These are phyloP conservation scores for Tylopilus balloui DNA, from an alignment of 768 basidiomycete species.

Conservation along the genomic window DNA sequence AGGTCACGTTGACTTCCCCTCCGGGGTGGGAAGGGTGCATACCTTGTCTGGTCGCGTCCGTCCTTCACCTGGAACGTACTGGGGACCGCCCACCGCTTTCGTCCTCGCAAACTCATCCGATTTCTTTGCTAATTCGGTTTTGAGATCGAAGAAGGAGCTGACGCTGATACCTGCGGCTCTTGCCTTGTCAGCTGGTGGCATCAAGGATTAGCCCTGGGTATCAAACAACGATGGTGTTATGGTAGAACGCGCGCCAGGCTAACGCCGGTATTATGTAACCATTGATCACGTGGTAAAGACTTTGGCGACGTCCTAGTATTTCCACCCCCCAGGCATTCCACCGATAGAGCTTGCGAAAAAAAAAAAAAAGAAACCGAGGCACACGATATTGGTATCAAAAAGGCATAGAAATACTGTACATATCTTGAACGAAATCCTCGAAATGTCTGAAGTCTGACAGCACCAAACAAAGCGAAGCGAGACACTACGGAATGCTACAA, in stretches of 20 bases:
- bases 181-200: constrained; percentile 51
- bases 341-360: no score
- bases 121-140: constrained; percentile 48
- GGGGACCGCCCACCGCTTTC: constrained; percentile 52
- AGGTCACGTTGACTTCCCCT: background rate
- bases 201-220: constrained; percentile 14
- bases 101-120: constrained; percentile 60
- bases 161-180: constrained; percentile 68
- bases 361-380: background rate
- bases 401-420: background rate
- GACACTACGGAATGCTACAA: constrained; percentile 75
- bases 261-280: background rate
- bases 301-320: no score
- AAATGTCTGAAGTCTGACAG: no score
- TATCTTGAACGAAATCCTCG: background rate
- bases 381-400: background rate
- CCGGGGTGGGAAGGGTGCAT: constrained; percentile 1
- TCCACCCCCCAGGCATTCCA: no score
- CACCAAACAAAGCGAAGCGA: constrained; percentile 38
- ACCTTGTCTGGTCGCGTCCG: constrained; percentile 69
- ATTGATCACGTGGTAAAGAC: constrained; percentile 11
- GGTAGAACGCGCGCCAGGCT: background rate
- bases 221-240: background rate
- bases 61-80: constrained; percentile 54
- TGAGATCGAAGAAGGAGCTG: constrained; percentile 79